Percentiles rank a stretch among this genome's conserved stretches.
Evolutionary conservation across 139 green algal genomes (phyloP).

Genomic region (Chlamydomonas sphaeroides): DNA sequence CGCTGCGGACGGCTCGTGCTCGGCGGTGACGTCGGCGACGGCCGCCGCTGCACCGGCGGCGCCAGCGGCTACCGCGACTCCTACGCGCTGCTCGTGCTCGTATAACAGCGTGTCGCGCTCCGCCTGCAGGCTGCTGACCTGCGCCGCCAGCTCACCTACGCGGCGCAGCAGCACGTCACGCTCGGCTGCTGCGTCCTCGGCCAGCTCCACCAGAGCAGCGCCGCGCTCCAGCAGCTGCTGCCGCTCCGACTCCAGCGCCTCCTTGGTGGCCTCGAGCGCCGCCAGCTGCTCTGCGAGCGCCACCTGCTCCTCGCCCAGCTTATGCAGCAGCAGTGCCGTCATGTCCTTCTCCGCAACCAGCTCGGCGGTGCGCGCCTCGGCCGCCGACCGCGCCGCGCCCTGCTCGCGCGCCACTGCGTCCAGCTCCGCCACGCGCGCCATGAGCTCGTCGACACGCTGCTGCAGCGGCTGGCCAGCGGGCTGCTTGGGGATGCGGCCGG

Average conservation of each 20-base stretch:
- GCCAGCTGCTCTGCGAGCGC: conserved; percentile 18
- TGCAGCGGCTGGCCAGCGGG: no score
- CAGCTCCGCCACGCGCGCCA: background rate
- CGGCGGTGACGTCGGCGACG: background rate
- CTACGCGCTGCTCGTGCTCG: background rate
- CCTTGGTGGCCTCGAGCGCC: background rate
- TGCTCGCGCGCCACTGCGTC: background rate
- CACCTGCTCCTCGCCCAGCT: conserved; percentile 3
- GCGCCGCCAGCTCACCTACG: background rate
- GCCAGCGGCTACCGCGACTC: conserved; percentile 19
- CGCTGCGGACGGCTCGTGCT: background rate
- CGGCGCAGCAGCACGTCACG: background rate
- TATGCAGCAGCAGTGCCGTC: background rate
- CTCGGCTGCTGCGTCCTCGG: background rate
- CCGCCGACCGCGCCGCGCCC: background rate
- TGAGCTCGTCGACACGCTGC: background rate
- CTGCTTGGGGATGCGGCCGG: background rate
- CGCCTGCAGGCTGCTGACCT: background rate
- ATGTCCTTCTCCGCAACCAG: conserved; percentile 11
- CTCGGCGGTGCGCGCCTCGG: background rate
- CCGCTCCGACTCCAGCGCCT: conserved; percentile 1
- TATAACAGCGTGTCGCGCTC: background rate
- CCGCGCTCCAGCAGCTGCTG: background rate
- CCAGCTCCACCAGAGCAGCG: background rate
- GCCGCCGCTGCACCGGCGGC: conserved; percentile 27